Evolutionary conservation across 129 eudicot genomes (phyloP), one percentile per base, ranked within the genome.

Genomic region (Flaveria sonorensis): DNA sequence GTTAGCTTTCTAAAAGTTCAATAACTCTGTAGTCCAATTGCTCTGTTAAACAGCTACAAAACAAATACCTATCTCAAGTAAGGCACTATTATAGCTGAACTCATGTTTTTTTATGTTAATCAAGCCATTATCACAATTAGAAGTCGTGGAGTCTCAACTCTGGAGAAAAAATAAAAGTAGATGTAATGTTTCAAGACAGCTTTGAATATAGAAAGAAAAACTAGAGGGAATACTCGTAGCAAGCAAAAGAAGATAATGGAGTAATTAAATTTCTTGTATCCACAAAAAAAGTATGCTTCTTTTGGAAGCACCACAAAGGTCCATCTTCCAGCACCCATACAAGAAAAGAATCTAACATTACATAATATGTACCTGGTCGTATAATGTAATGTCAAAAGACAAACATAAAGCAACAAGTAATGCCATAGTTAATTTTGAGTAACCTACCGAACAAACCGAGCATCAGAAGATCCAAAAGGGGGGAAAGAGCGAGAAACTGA

Each of bases 371-470:
- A 9, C 56, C 16, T 23, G 66, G 13, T 55, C 19, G 15, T 15
- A 57, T 57, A 60, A 60, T 60, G 24, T 24, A 60, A 23, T 60
- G 36, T 23, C 40, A 24, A 60, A 23, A 36, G 20, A 32, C 45
- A 28, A 28, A 32, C 46, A 16, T 63, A n/a, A 63, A 15, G 21
- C 20, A 63, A 70, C 11, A 46, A 46, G 43, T 14, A 57, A 23
- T 59, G 57, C 1, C 42, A 73, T 30, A 52, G 48, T n/a, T 15
- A 70, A 70, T 55, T 72, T 13, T 2, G 5, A 60, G 40, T 13
- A 52, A 73, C 93, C 53, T 81, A 91, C 98, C 96, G 12, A 16
- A 94, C 61, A 73, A 89, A 89, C 48, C 70, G 88, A 28, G 86
- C 79, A 69, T 80, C 83, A 14, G 86, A 89, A 73, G 80, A 85